Evolutionary conservation across 2,329 filamentous ascomycete species (phyloP).

Genomic region (Scorias spongiosa): DNA sequence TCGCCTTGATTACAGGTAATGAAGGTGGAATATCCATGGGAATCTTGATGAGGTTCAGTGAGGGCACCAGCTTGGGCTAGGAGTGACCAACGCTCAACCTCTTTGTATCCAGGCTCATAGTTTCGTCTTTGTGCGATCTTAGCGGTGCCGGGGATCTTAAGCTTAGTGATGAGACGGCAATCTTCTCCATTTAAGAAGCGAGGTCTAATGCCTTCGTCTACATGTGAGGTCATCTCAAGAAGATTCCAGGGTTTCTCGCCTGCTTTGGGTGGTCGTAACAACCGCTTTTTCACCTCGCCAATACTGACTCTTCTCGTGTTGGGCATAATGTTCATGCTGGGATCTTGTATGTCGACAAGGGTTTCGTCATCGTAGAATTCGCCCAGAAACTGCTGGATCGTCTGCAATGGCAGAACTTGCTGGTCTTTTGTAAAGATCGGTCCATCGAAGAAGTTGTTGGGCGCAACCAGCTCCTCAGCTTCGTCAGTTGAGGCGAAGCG

Average conservation of each 20-base stretch:
- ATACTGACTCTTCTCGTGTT: constrained; percentile 10
- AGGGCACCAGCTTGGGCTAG: constrained; percentile 19
- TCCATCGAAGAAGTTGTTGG: constrained; percentile 10
- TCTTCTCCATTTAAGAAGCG: constrained; percentile 18
- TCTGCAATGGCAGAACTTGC: constrained; percentile 14
- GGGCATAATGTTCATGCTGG: constrained; percentile 1
- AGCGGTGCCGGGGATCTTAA: constrained; percentile 12
- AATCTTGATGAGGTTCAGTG: constrained; percentile 20
- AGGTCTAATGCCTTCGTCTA: constrained; percentile 18
- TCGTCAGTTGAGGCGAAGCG: constrained; percentile 11
- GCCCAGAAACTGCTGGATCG: constrained; percentile 11
- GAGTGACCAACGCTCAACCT: constrained; percentile 21
- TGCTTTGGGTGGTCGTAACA: constrained; percentile 4
- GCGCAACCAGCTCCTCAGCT: constrained; percentile 9
- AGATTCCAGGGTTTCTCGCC: constrained; percentile 16
- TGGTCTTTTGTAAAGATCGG: constrained; percentile 15
- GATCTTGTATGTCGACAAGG: constrained; percentile 16
- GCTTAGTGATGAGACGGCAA: constrained; percentile 17
- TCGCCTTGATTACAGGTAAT: constrained; percentile 19
- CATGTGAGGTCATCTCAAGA: constrained; percentile 18
- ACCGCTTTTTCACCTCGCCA: constrained; percentile 13
- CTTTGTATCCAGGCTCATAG: constrained; percentile 17
- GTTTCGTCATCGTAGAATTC: constrained; percentile 18
- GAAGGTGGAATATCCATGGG: constrained; percentile 20
- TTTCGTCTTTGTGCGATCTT: constrained; percentile 14